Conservation (phyloP, 805 yeast genomes). For the Saturnispora mendoncae region DNA sequence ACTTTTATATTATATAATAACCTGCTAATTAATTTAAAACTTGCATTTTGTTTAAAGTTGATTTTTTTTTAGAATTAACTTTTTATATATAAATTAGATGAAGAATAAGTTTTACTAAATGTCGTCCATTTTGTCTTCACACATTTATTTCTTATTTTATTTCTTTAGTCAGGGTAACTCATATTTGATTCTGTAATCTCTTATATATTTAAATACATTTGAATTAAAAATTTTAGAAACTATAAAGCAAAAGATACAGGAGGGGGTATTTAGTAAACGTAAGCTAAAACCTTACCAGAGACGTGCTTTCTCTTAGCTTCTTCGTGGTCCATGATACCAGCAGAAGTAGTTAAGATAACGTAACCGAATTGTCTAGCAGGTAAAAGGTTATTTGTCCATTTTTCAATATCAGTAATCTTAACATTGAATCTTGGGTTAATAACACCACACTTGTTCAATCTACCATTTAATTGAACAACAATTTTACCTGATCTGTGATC, state of each 20-base stretch:
- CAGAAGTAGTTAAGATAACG: slow-evolving; percentile 96
- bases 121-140: too few relatives aligned
- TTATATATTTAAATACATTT: too few relatives aligned
- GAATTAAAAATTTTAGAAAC: neutral
- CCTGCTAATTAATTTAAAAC: too few relatives aligned
- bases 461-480: slow-evolving; percentile 93
- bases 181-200: too few relatives aligned
- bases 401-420: slow-evolving; percentile 89
- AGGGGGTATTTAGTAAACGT: slow-evolving; percentile 64
- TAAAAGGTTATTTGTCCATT: slow-evolving; percentile 96
- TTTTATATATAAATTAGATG: too few relatives aligned
- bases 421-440: slow-evolving; percentile 98
- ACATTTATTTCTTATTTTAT: too few relatives aligned
- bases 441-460: slow-evolving; percentile 98
- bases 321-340: slow-evolving; percentile 99
- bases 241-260: slow-evolving; percentile 1
- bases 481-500: slow-evolving; percentile 99
- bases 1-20: too few relatives aligned
- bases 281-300: slow-evolving; percentile 97
- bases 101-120: too few relatives aligned
- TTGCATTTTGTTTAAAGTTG: too few relatives aligned
- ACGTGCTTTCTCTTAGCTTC: slow-evolving; percentile 99
- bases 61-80: too few relatives aligned
- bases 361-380: slow-evolving; percentile 99
- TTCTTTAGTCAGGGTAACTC: too few relatives aligned